phyloP scores from a whole-genome alignment of 139 green algal species.

The Limnomonas spitsbergensis region DNA sequence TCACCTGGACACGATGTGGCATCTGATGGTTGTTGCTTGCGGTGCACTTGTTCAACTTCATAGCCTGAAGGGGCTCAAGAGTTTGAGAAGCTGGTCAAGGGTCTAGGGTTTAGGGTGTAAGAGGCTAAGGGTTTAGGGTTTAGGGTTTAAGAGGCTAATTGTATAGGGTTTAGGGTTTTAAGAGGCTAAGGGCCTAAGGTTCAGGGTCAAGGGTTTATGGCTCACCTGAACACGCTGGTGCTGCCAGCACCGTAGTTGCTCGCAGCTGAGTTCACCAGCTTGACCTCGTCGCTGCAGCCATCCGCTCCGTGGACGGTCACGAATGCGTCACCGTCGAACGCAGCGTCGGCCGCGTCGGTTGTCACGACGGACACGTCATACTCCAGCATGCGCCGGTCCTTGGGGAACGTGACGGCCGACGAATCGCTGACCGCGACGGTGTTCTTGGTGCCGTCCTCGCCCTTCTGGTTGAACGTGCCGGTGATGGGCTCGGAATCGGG shows the following conservation, averaged over 20 bases:
- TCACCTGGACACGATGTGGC: too few species aligned
- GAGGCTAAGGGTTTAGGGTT: too few species aligned
- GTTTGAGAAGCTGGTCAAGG: too few species aligned
- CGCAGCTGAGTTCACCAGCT: conserved; percentile 6
- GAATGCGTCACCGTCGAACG: conserved; percentile 16
- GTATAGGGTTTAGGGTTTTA: too few species aligned
- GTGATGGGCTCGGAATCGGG: not conserved
- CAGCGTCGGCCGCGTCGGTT: not conserved
- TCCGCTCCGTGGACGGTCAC: conserved; percentile 10
- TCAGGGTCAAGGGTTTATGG: too few species aligned
- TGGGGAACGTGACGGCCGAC: not conserved
- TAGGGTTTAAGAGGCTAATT: too few species aligned
- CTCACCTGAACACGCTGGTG: conserved; percentile 11
- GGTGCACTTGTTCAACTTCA: too few species aligned
- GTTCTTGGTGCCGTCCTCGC: not conserved
- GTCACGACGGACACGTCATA: conserved; percentile 1
- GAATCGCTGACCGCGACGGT: not conserved
- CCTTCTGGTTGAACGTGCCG: not conserved
- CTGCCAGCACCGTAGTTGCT: not conserved
- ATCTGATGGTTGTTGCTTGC: too few species aligned
- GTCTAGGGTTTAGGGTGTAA: too few species aligned
- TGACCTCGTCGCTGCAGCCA: not conserved
- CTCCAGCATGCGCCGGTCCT: not conserved
- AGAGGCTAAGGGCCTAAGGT: too few species aligned
- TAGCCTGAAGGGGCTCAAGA: too few species aligned